Evolutionary conservation across 306 rosid species (phyloP), one percentile per base, ranked within the genome.

Genomic region (Cicer cuneatum): DNA sequence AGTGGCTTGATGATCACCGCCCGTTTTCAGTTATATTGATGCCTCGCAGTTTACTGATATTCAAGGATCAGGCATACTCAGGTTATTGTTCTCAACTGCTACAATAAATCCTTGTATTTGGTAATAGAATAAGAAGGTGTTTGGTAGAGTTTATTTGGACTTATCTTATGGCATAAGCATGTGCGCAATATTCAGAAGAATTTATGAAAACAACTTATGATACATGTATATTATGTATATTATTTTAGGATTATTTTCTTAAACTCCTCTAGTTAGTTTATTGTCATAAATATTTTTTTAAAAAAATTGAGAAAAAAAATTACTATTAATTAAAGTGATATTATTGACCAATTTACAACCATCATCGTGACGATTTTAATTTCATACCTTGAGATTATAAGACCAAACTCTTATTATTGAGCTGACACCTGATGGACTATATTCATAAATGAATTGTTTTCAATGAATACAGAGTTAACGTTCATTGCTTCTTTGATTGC

Each of bases 21-120:
- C 89, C 88, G 2, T 87, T 85, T 83, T 85, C 93, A 12, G 66
- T 90, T 43, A 56, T 89, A 33, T 71, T 93, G 82, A 89, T 90
- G 98, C 98, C 97, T 10, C 74, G 90, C 60, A 89, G 97, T 74
- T 80, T 93, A 62, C 86, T 93, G 79, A 85, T 93, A 77, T 93
- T 93, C 81, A 90, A 93, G 88, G 97, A 93, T 24, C 57, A 83
- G 35, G 96, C 93, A 63, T 93, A 93, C 83, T 81, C 93, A 6
- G 98, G 98, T 90, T 68, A 14, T 79, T 79, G 18, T 69, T 46
- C 48, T 80, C 68, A 58, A 21, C 69, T 62, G n/a, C 75, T 52
- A n/a, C 58, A n/a, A 15, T 41, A 63, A 62, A 49, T 10, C 29
- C 7, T 38, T 71, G 8, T 43, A 37, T 48, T 38, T 59, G 1